Percentiles rank a stretch among this genome's conserved stretches.
These are phyloP conservation scores for Cyclostephanos tholiformis DNA, from an alignment of 108 stramenopile species.

Conservation along the genomic window DNA sequence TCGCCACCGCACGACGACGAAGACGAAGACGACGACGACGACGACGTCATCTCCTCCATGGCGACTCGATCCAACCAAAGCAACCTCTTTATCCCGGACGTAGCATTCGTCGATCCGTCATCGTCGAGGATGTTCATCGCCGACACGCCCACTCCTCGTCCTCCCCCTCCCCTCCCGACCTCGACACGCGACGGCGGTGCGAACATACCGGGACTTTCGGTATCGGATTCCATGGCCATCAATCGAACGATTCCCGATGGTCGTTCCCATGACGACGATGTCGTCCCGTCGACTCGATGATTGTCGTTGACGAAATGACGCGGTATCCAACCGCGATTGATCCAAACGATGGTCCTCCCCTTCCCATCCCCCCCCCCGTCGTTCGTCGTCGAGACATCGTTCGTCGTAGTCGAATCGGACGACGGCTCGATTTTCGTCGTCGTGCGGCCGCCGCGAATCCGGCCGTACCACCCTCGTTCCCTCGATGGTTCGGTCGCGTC, in stretches of 20 bases:
- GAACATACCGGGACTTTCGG: constrained; percentile 52
- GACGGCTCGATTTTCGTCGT: too few relatives aligned
- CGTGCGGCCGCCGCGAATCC: neutral
- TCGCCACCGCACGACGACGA: neutral
- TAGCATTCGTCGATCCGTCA: neutral
- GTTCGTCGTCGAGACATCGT: neutral
- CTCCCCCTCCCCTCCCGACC: too few relatives aligned
- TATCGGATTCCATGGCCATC: constrained; percentile 53
- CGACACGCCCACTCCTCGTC: too few relatives aligned
- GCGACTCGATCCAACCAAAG: constrained; percentile 78
- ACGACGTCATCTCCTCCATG: constrained; percentile 57
- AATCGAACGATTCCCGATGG: constrained; percentile 53
- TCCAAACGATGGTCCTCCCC: constrained; percentile 51
- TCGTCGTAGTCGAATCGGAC: neutral
- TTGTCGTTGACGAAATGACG: constrained; percentile 47
- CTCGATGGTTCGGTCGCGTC: neutral
- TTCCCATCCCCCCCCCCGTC: neutral
- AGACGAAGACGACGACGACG: neutral
- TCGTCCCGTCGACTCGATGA: neutral
- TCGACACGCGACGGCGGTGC: constrained; percentile 44
- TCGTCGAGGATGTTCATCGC: neutral
- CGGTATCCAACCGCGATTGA: constrained; percentile 92
- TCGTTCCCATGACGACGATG: constrained; percentile 29
- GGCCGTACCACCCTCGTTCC: constrained; percentile 12
- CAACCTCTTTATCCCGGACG: constrained; percentile 32